Percentiles rank a stretch among this genome's conserved stretches.
phyloP scores from a whole-genome alignment of 2,329 filamentous ascomycete genomes.

The Colletotrichum tropicicola region DNA sequence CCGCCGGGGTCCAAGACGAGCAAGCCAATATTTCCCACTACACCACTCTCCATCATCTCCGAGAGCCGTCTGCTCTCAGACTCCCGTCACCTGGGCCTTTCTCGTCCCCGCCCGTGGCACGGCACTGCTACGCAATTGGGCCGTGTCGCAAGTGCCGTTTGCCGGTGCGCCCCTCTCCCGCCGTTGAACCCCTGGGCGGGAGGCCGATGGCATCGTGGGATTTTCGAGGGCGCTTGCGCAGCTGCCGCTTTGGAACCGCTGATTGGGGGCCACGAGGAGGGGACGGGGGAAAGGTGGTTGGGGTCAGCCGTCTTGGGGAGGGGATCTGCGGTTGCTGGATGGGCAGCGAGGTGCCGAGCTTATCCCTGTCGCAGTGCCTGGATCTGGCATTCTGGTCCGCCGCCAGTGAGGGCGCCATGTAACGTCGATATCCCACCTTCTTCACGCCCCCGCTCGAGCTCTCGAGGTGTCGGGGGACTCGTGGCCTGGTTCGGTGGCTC shows the following conservation, averaged over 20 bases:
- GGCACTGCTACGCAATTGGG: constrained; percentile 18
- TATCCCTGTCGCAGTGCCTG: constrained; percentile 17
- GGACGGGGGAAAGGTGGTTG: constrained; percentile 6
- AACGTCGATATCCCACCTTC: constrained; percentile 14
- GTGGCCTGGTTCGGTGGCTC: not conserved
- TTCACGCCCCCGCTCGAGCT: constrained; percentile 7
- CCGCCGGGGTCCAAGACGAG: not conserved
- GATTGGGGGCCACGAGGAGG: constrained; percentile 10
- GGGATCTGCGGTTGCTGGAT: not conserved
- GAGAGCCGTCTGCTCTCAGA: not conserved
- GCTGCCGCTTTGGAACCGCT: not conserved
- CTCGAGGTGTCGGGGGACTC: not conserved
- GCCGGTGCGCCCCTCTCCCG: not conserved
- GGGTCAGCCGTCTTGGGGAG: not conserved
- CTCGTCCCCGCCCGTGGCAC: constrained; percentile 14
- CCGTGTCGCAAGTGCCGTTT: constrained; percentile 3
- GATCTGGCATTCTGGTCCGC: constrained; percentile 26
- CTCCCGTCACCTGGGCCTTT: not conserved
- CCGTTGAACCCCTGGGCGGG: not conserved
- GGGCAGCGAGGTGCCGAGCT: constrained; percentile 15
- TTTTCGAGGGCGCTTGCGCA: not conserved
- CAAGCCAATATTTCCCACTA: constrained; percentile 4
- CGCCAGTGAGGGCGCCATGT: constrained; percentile 23
- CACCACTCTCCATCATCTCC: constrained; percentile 9
- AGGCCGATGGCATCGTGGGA: not conserved